Evolutionary conservation across 768 basidiomycete species (phyloP).

Genomic region (Leccinum arenicola): DNA sequence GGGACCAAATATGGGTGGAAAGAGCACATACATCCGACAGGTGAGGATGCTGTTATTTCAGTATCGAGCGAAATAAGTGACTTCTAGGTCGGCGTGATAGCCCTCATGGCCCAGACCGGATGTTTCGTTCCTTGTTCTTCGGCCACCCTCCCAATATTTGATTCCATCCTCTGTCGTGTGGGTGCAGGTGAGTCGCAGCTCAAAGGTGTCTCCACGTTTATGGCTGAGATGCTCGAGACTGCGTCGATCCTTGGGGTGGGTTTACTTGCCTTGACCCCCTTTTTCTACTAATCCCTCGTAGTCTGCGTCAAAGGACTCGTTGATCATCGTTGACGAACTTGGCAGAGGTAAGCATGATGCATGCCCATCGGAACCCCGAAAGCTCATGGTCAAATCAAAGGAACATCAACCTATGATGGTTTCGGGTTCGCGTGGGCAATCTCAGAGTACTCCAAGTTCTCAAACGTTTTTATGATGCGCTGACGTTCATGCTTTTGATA

Average conservation of each 20-base stretch:
- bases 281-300: constrained; percentile 30
- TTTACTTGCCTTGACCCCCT: background rate
- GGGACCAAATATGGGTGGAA: constrained; percentile 99
- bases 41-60: constrained; percentile 31
- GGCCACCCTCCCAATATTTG: constrained; percentile 88
- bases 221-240: constrained; percentile 99
- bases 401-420: constrained; percentile 96
- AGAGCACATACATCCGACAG: constrained; percentile 95
- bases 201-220: constrained; percentile 97
- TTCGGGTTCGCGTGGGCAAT: constrained; percentile 99
- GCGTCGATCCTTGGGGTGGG: constrained; percentile 87
- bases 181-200: constrained; percentile 97
- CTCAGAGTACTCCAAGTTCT: constrained; percentile 69
- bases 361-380: background rate
- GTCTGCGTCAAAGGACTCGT: constrained; percentile 89
- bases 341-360: constrained; percentile 61
- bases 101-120: constrained; percentile 93
- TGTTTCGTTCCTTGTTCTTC: constrained; percentile 92
- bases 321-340: constrained; percentile 97
- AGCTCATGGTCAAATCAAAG: constrained; percentile 32
- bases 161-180: constrained; percentile 92
- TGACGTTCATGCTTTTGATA: constrained; percentile 29
- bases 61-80: background rate
- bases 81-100: constrained; percentile 84
- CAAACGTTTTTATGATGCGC: background rate